Evolutionary conservation across 2,329 filamentous ascomycete species (phyloP), one percentile per base, ranked within the genome.

Genomic region (Pseudocercospora musae): DNA sequence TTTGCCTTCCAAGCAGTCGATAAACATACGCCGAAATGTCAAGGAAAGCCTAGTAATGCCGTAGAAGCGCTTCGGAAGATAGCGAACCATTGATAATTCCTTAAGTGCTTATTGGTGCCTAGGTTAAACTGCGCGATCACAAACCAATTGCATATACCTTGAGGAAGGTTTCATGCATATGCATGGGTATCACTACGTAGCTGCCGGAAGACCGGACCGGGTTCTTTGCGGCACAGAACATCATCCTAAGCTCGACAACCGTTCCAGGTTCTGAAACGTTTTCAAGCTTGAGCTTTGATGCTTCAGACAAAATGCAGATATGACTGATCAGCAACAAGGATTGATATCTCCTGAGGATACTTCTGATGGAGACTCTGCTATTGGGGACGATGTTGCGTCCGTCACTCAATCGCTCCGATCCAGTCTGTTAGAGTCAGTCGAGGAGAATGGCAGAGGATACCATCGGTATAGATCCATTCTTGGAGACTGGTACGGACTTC

Each of bases 401-500:
- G 27, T 57, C n/a, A 61, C 59, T 8, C 52, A 61, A 15, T 57
- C 52, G 10, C 10, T 61, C 1, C 40, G 59, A 21, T 46, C 42
- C 42, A 57, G 53, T 40, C 40, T 61, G 7, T 29, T 61, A 13
- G 52, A 61, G 21, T 50, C 42, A 20, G 59, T 61, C 13, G 48
- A 37, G 10, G 62, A 64, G n/a, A 62, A 64, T 29, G 62, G 62
- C 44, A 20, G 62, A 52, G 42, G 59, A 40, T 64, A 64, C 15
- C 62, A 64, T 29, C 46, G 58, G 27, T 68, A 64, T 20, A 80
- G 1, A 69, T 60, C 62, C 2, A 52, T 25, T 9, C 21, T 52
- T 15, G 44, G 62, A 21, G 62, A 61, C 21, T 33, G 42, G 31
- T 74, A 74, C 61, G 57, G 64, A 64, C 77, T 66, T 67, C 74